Base-by-base conservation (phyloP, 1,139 yeast genomes). In the Candida sojae region DNA sequence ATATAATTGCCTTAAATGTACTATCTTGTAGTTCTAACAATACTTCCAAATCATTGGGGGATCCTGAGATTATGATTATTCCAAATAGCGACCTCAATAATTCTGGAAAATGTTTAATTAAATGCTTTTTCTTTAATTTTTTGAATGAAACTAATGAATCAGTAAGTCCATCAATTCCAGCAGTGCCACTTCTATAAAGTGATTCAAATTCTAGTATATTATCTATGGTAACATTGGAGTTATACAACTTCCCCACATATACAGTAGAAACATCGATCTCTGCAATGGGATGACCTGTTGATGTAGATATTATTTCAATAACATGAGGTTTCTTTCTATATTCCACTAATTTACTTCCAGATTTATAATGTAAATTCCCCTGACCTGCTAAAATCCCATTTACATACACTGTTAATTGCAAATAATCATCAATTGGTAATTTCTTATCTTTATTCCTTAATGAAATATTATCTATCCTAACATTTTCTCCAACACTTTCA, bases 401-500 rank as follows among this genome's bases (percentile, higher is more conserved):
- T 38, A 81, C 73, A 57, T 75, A 88, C 32, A 87, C 74, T 11
- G 79, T 74, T 49, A 89, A 71, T 34, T 74, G 66, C 47, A 89
- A 67, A 47, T 71, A 71, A 58, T 88, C 95, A 49, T 80, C 82
- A 48, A 67, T 67, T 8, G 72, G 71, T 37, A 61, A 46, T 50
- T 67, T 69, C 50, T 67, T 69, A 26, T 63, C 57, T 2, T 67
- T 62, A 44, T 59, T 60, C 51, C 70, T 70, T 48, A 63, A 58
- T 3, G 80, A 75, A 31, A 85, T 69, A 45, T 86, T 85, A 52
- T 78, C 76, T 26, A 86, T 73, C 57, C 83, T 79, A 42, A 86
- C 73, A 48, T 79, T 75, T 62, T 86, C 93, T 36, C 95, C 95
- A 53, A 87, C 73, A 9, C 81, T 75, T 64, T 90, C 97, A 45